phyloP scores from a whole-genome alignment of 495 filamentous ascomycete species.

The Penicillium soppii region DNA sequence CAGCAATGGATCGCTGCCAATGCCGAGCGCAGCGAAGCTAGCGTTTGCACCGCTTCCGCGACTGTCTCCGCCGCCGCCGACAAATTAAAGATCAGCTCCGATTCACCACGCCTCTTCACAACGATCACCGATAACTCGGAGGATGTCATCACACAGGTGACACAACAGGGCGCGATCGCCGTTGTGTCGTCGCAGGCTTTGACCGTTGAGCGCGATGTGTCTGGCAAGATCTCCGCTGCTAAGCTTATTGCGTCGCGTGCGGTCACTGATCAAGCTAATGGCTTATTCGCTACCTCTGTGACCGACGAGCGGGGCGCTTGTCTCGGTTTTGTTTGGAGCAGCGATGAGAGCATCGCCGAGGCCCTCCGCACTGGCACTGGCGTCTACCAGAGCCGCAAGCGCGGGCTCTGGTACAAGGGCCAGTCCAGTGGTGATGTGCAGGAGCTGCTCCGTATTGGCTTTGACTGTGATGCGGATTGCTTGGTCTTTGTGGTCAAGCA shows the following conservation, averaged over 20 bases:
- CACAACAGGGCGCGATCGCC: conserved; percentile 65
- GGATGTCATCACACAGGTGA: conserved; percentile 48
- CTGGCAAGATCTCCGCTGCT: conserved; percentile 62
- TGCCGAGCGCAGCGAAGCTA: conserved; percentile 52
- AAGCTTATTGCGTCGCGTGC: conserved; percentile 67
- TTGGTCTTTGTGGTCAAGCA: conserved; percentile 86
- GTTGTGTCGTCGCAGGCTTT: conserved; percentile 71
- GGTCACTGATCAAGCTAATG: conserved; percentile 79
- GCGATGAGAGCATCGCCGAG: conserved; percentile 81
- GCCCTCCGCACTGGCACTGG: conserved; percentile 84
- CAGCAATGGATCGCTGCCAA: conserved; percentile 42
- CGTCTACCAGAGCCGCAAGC: conserved; percentile 93
- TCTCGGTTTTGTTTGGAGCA: conserved; percentile 91
- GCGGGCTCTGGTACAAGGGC: conserved; percentile 95
- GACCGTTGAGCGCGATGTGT: conserved; percentile 60
- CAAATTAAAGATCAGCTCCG: conserved; percentile 37
- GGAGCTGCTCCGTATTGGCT: conserved; percentile 76
- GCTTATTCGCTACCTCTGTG: conserved; percentile 82
- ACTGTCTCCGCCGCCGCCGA: conserved; percentile 50
- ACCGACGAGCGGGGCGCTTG: conserved; percentile 83
- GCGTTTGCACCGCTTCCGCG: conserved; percentile 49
- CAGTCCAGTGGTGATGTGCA: conserved; percentile 91
- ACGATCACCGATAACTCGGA: conserved; percentile 34
- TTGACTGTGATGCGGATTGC: conserved; percentile 93
- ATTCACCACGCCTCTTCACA: conserved; percentile 39